These are phyloP conservation scores for Globomyces pollinis-pini DNA, from an alignment of 192 early-diverging fungal genomes.

Conservation along the genomic window DNA sequence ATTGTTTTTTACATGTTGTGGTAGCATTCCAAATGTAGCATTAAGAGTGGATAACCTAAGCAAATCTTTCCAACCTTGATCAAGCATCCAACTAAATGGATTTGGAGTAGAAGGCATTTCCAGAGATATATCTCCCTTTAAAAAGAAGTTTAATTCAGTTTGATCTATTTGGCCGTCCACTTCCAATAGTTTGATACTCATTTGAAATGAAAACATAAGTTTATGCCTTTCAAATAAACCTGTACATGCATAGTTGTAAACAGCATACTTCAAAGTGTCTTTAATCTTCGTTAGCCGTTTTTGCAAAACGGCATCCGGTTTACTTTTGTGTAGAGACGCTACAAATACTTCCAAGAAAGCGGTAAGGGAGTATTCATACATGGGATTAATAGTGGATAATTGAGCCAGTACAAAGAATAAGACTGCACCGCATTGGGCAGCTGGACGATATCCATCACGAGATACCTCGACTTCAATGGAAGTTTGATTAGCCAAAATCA, in stretches of 20 bases:
- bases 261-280: constrained; percentile 54
- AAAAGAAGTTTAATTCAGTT: constrained; percentile 51
- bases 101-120: constrained; percentile 42
- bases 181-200: constrained; percentile 55
- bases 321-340: constrained; percentile 43
- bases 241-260: constrained; percentile 57
- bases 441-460: constrained; percentile 50
- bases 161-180: constrained; percentile 44
- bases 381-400: constrained; percentile 54
- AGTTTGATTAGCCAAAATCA: constrained; percentile 54
- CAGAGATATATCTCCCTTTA: constrained; percentile 55
- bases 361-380: constrained; percentile 53
- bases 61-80: constrained; percentile 56
- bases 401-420: constrained; percentile 55
- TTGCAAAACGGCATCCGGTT: constrained; percentile 43
- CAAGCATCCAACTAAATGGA: constrained; percentile 45
- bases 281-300: constrained; percentile 48
- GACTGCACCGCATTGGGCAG: constrained; percentile 51
- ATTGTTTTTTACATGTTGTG: constrained; percentile 32
- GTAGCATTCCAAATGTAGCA: constrained; percentile 32
- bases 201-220: constrained; percentile 60
- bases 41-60: constrained; percentile 38
- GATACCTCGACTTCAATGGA: constrained; percentile 53
- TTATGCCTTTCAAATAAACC: constrained; percentile 56
- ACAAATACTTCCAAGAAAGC: constrained; percentile 53